These are phyloP conservation scores for Dioszegia crocea DNA, from an alignment of 768 basidiomycete species.

Conservation along the genomic window DNA sequence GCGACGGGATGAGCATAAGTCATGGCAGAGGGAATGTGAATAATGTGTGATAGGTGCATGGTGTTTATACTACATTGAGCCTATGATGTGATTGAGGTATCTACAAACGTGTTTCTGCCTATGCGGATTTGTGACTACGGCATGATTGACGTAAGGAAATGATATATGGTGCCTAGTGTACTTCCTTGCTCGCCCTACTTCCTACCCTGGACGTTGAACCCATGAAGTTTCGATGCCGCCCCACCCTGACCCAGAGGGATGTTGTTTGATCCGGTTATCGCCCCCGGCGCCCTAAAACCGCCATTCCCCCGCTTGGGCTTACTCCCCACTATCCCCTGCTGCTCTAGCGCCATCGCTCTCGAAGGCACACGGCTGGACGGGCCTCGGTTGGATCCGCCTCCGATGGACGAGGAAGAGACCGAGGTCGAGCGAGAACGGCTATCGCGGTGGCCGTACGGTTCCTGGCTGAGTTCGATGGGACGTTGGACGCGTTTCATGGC, in stretches of 20 bases:
- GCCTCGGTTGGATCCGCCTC: no score
- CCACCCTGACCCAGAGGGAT: conserved; percentile 1
- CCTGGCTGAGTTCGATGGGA: conserved; percentile 13
- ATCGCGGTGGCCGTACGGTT: neutral
- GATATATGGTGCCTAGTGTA: no score
- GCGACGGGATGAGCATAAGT: neutral
- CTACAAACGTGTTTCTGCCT: neutral
- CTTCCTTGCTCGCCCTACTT: neutral
- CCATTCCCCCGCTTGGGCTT: neutral
- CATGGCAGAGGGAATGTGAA: neutral
- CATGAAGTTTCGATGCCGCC: conserved; percentile 3
- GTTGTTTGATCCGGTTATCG: neutral
- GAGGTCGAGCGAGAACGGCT: neutral
- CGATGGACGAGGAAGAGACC: neutral
- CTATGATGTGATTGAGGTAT: no score
- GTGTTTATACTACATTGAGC: no score
- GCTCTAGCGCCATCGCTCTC: neutral
- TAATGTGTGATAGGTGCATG: no score
- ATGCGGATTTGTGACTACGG: neutral
- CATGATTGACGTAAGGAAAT: neutral
- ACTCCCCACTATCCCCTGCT: neutral
- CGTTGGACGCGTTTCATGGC: conserved; percentile 34
- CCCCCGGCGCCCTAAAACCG: neutral
- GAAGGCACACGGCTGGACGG: no score
- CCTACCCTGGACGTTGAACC: conserved; percentile 2